Conservation (phyloP, 2,329 filamentous ascomycete species). For the Paecilomyces variotii region DNA sequence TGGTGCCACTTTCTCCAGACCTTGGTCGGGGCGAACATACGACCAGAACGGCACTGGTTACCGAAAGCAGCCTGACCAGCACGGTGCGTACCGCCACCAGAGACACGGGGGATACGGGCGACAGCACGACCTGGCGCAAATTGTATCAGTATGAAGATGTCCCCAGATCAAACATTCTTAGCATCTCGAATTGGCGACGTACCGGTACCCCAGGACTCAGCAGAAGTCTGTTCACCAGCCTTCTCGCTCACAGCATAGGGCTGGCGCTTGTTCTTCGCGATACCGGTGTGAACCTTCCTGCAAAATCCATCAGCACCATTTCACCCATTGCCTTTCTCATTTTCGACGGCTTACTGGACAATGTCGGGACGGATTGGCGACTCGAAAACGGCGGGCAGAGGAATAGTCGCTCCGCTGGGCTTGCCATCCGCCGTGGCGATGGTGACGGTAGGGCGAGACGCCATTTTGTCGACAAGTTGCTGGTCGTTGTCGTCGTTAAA, state of each 20-base stretch:
- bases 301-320: conserved; percentile 26
- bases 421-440: conserved; percentile 95
- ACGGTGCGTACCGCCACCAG: conserved; percentile 99
- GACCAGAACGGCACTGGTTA: conserved; percentile 99
- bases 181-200: conserved; percentile 40
- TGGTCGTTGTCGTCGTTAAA: conserved; percentile 32
- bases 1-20: conserved; percentile 99
- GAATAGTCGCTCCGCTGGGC: conserved; percentile 78
- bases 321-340: neutral
- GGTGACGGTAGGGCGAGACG: conserved; percentile 94
- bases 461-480: conserved; percentile 55
- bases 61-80: conserved; percentile 99
- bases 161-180: conserved; percentile 7
- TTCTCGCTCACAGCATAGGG: conserved; percentile 99
- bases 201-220: conserved; percentile 99
- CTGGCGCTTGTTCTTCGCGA: conserved; percentile 99
- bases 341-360: conserved; percentile 65
- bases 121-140: conserved; percentile 78
- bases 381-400: conserved; percentile 94
- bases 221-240: conserved; percentile 99
- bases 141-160: conserved; percentile 7
- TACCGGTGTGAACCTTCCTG: conserved; percentile 83
- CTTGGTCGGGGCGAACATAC: conserved; percentile 99
- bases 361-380: conserved; percentile 97
- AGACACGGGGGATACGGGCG: conserved; percentile 99